A percentile compares a stretch with the other conserved stretches of the same genome.
Evolutionary conservation across 2,329 filamentous ascomycete genomes (phyloP).

Genomic region (Ceratocystis lukuohia): DNA sequence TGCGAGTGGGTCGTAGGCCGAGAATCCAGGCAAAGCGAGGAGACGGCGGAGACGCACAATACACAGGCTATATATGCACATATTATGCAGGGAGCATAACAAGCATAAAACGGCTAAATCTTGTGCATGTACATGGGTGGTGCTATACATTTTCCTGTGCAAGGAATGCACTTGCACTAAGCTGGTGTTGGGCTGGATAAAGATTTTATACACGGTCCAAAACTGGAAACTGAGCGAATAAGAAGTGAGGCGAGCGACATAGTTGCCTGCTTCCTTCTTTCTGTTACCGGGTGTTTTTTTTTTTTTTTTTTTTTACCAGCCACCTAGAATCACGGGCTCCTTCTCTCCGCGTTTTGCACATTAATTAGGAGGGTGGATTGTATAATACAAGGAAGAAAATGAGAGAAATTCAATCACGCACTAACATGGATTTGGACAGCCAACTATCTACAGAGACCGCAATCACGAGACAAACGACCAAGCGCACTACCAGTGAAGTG

Average conservation of each 20-base stretch:
- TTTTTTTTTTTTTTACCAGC: background rate
- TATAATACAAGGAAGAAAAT: no score
- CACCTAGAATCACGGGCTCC: background rate
- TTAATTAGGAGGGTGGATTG: no score
- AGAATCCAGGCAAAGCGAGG: background rate
- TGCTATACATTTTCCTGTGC: background rate
- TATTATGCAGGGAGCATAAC: background rate
- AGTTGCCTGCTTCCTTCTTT: background rate
- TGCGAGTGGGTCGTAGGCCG: background rate
- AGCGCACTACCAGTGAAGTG: background rate
- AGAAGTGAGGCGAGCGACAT: background rate
- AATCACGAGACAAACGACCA: no score
- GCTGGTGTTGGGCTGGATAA: background rate
- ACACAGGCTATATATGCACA: background rate
- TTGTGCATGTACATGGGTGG: background rate
- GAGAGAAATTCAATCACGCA: no score
- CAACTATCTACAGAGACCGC: no score
- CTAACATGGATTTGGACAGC: no score
- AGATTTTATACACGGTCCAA: background rate
- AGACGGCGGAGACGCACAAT: background rate
- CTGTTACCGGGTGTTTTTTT: background rate
- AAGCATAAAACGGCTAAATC: background rate
- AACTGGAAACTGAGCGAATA: background rate
- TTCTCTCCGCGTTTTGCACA: no score
- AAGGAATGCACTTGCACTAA: background rate